Percentiles rank a stretch among this genome's conserved stretches.
These are phyloP conservation scores for Exophiala spinifera DNA, from an alignment of 2,329 filamentous ascomycete genomes.

Conservation along the genomic window DNA sequence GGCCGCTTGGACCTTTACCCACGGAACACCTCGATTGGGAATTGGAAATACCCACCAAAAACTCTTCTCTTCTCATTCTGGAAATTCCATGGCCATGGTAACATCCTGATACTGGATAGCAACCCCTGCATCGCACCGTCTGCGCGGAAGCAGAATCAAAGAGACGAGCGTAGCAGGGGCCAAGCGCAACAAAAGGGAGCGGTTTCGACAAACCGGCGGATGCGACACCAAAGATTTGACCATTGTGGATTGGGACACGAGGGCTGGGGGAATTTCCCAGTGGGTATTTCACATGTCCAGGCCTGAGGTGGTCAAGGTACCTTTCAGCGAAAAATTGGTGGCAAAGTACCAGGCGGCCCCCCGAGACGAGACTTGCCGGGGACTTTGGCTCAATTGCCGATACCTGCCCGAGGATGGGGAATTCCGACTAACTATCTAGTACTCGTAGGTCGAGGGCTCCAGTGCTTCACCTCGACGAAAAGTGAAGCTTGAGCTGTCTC, in stretches of 20 bases:
- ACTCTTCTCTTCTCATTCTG: neutral
- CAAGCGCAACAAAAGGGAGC: too few species aligned
- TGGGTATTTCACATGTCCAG: neutral
- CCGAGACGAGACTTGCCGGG: neutral
- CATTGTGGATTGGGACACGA: too few species aligned
- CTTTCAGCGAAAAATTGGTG: constrained; percentile 1
- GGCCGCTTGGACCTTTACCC: neutral
- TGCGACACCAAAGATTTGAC: too few species aligned
- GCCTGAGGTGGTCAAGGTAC: constrained; percentile 1
- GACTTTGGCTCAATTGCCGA: neutral
- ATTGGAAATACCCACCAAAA: neutral
- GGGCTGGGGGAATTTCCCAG: too few species aligned
- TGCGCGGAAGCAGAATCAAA: too few species aligned
- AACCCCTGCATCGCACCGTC: neutral
- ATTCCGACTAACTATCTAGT: too few species aligned
- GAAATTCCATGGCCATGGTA: neutral
- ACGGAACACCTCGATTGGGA: neutral
- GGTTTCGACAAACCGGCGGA: too few species aligned
- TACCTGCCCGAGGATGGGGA: too few species aligned
- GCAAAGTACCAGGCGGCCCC: constrained; percentile 2
- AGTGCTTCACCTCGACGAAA: neutral
- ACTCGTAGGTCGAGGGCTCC: neutral
- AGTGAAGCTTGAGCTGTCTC: neutral
- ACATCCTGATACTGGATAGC: neutral
- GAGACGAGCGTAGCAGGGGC: too few species aligned